Percentiles rank a stretch among this genome's conserved stretches.
Evolutionary conservation across 257 asterid species (phyloP).

Genomic region (Fraxinus quadrangulata): DNA sequence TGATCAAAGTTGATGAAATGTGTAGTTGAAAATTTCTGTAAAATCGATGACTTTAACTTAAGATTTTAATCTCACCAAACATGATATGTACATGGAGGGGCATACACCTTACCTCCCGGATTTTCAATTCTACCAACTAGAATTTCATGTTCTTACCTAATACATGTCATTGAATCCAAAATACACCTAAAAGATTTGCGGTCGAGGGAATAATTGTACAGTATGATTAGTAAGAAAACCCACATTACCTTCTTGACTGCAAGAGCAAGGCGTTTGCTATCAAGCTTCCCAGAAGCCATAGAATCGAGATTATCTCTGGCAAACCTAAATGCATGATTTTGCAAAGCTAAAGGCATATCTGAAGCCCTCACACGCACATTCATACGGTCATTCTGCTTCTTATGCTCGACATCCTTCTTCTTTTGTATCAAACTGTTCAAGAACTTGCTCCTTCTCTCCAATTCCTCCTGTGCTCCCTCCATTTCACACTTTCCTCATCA

Average conservation of each 20-base stretch:
- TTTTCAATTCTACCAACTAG: too few relatives aligned
- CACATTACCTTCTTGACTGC: conserved; percentile 69
- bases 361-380: conserved; percentile 74
- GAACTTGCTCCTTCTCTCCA: conserved; percentile 90
- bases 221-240: neutral
- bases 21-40: too few relatives aligned
- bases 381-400: conserved; percentile 50
- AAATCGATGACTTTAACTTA: too few relatives aligned
- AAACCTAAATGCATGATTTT: conserved; percentile 66
- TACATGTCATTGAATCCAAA: neutral
- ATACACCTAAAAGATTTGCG: too few relatives aligned
- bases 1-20: too few relatives aligned
- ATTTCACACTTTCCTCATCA: conserved; percentile 34
- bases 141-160: neutral
- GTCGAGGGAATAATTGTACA: neutral
- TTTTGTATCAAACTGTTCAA: conserved; percentile 70
- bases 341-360: conserved; percentile 71
- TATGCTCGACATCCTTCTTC: conserved; percentile 49
- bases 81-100: too few relatives aligned
- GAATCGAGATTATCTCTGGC: conserved; percentile 53
- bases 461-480: conserved; percentile 84
- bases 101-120: too few relatives aligned
- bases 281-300: conserved; percentile 60
- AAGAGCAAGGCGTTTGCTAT: conserved; percentile 80
- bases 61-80: too few relatives aligned